These are phyloP conservation scores for Globisporangium yorkense DNA, from an alignment of 352 stramenopile genomes.

Conservation along the genomic window DNA sequence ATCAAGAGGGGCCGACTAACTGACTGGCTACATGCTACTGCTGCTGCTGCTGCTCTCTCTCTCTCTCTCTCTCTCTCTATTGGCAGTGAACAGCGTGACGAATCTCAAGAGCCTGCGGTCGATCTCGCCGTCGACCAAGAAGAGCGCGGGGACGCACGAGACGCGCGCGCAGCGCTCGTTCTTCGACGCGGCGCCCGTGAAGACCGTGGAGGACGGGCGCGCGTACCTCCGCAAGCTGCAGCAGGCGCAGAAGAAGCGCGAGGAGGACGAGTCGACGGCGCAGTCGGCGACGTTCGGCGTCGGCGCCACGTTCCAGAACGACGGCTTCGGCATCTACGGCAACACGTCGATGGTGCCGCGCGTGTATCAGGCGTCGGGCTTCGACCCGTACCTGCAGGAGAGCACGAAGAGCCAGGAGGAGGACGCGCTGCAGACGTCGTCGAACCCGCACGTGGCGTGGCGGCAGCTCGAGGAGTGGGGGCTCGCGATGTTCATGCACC, in stretches of 20 bases:
- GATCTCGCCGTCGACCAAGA: constrained; percentile 39
- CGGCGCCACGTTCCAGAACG: constrained; percentile 39
- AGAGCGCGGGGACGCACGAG: constrained; percentile 7
- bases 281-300: constrained; percentile 40
- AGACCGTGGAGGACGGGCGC: constrained; percentile 68
- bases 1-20: too few relatives aligned
- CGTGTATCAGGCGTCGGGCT: constrained; percentile 82
- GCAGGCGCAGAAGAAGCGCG: constrained; percentile 36
- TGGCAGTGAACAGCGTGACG: constrained; percentile 55
- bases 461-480: constrained; percentile 71
- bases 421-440: constrained; percentile 68
- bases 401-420: constrained; percentile 57
- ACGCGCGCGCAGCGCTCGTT: constrained; percentile 39
- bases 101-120: constrained; percentile 48
- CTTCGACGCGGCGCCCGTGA: constrained; percentile 58
- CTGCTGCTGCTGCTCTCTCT: not conserved
- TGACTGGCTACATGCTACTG: not conserved
- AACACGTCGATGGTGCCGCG: constrained; percentile 58
- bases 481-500: constrained; percentile 81
- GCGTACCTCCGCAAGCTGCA: constrained; percentile 65
- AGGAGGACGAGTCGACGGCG: constrained; percentile 16
- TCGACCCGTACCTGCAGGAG: constrained; percentile 63
- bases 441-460: constrained; percentile 68
- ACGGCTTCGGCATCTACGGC: constrained; percentile 67
- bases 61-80: not conserved